These are phyloP conservation scores for Asterionellopsis glacialis DNA, from an alignment of 108 stramenopile genomes.

Conservation along the genomic window DNA sequence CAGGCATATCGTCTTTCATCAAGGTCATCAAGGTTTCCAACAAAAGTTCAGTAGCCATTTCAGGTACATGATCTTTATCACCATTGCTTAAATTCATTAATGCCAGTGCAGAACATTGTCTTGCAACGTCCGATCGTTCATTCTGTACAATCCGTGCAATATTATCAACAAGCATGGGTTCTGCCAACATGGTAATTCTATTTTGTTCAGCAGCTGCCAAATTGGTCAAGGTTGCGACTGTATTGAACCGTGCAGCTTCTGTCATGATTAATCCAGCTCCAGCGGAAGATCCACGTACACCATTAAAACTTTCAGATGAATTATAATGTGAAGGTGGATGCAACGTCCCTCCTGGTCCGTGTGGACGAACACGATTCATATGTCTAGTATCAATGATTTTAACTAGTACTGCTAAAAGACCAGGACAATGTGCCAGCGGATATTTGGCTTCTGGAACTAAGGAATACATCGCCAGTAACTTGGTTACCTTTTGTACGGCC, in stretches of 20 bases:
- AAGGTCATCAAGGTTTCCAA: slow-evolving; percentile 41
- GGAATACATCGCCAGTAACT: slow-evolving; percentile 48
- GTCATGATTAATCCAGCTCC: slow-evolving; percentile 36
- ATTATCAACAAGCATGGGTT: slow-evolving; percentile 35
- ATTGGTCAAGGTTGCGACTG: slow-evolving; percentile 48
- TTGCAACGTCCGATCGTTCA: slow-evolving; percentile 41
- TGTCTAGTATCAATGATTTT: slow-evolving; percentile 46
- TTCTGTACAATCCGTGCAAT: slow-evolving; percentile 41
- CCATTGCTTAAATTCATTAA: slow-evolving; percentile 55
- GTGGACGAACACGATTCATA: slow-evolving; percentile 19
- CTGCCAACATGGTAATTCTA: slow-evolving; percentile 39
- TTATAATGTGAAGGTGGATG: too few relatives aligned
- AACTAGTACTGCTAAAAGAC: slow-evolving; percentile 37
- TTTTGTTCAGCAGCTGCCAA: slow-evolving; percentile 44
- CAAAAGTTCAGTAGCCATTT: slow-evolving; percentile 43
- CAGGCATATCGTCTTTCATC: slow-evolving; percentile 39
- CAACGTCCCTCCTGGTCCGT: too few relatives aligned
- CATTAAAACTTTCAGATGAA: too few relatives aligned
- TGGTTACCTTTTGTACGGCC: slow-evolving; percentile 47
- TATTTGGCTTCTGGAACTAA: slow-evolving; percentile 47
- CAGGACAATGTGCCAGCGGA: slow-evolving; percentile 36
- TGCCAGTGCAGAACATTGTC: slow-evolving; percentile 48
- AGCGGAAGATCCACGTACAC: not conserved
- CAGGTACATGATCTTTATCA: slow-evolving; percentile 42
- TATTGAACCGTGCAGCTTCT: slow-evolving; percentile 43